Percentiles rank a stretch among this genome's conserved stretches.
These are phyloP conservation scores for Leucoagaricus sp. DNA, from an alignment of 1,284 basidiomycete species.

Conservation along the genomic window DNA sequence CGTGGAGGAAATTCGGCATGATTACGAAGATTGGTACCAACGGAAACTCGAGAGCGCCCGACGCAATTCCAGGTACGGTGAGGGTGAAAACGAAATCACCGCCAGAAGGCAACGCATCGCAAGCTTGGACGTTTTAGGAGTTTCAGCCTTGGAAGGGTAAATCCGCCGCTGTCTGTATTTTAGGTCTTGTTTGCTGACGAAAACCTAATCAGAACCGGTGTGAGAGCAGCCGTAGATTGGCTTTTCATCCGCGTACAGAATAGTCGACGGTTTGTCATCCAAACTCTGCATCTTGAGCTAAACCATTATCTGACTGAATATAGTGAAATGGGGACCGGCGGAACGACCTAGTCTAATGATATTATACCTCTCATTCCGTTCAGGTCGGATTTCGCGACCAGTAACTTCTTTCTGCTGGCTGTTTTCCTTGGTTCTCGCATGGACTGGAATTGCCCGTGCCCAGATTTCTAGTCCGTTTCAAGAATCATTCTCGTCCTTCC, in stretches of 20 bases:
- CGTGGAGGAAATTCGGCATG: conserved; percentile 86
- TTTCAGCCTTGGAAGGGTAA: conserved; percentile 88
- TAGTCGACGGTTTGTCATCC: conserved; percentile 53
- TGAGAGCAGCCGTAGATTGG: conserved; percentile 91
- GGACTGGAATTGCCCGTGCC: neutral
- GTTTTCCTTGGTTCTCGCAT: neutral
- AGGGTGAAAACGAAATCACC: conserved; percentile 47
- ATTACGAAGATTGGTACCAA: conserved; percentile 88
- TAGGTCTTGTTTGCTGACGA: neutral
- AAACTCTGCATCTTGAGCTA: neutral
- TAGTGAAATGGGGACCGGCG: conserved; percentile 7
- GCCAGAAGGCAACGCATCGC: conserved; percentile 69
- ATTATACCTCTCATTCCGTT: neutral
- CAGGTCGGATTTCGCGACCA: neutral
- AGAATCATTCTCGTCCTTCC: neutral
- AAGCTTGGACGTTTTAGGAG: conserved; percentile 88
- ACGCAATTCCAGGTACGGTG: conserved; percentile 46
- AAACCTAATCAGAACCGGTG: conserved; percentile 68
- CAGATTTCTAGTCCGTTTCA: neutral
- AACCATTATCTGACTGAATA: neutral
- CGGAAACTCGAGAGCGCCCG: conserved; percentile 68
- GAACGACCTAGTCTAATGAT: conserved; percentile 2
- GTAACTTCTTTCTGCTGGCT: neutral
- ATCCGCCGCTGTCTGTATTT: conserved; percentile 26
- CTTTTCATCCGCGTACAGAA: conserved; percentile 91